Conservation (phyloP, 2,329 filamentous ascomycete genomes). For the Plectosphaerella cucumerina region DNA sequence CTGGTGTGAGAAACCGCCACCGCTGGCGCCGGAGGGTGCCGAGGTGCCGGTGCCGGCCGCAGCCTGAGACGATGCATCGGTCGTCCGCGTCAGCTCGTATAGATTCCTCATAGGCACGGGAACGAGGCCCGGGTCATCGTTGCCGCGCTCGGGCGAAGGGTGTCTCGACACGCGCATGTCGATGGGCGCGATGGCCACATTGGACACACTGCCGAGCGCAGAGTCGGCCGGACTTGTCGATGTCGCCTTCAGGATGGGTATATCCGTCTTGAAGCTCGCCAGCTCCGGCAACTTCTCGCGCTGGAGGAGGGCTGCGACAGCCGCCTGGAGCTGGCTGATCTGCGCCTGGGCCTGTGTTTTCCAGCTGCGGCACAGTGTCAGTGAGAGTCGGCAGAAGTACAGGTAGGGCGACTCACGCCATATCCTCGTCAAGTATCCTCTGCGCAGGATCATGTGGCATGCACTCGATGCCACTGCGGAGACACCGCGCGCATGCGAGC, state of each 20-base stretch:
- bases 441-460: not conserved
- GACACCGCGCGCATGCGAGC: not conserved
- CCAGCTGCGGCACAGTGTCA: not conserved
- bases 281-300: not conserved
- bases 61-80: not conserved
- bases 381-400: not conserved
- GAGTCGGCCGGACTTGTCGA: slow-evolving; percentile 6
- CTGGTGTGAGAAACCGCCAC: not conserved
- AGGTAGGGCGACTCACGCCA: not conserved
- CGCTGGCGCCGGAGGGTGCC: no score
- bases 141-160: slow-evolving; percentile 28
- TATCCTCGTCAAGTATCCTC: not conserved
- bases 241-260: not conserved
- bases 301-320: not conserved
- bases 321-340: not conserved
- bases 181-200: slow-evolving; percentile 18
- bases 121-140: slow-evolving; percentile 32
- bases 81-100: slow-evolving; percentile 42
- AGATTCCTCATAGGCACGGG: slow-evolving; percentile 49
- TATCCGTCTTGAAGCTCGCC: not conserved
- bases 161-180: slow-evolving; percentile 36
- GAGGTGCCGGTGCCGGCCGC: no score
- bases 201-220: slow-evolving; percentile 1
- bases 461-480: not conserved
- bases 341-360: not conserved